phyloP scores from a whole-genome alignment of 306 rosid genomes.

The Castanea mollissima region DNA sequence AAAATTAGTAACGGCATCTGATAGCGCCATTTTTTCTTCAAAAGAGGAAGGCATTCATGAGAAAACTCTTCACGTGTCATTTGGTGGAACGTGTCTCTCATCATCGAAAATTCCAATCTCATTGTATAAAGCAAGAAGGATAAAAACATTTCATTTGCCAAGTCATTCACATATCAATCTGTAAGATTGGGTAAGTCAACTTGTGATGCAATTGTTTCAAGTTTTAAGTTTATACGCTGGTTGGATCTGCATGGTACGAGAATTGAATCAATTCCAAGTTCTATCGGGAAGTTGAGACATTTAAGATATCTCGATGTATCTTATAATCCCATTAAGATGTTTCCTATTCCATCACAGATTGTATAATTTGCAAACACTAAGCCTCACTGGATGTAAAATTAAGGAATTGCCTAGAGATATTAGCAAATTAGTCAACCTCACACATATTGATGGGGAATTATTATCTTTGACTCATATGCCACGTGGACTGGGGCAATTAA shows the following conservation, averaged over 20 bases:
- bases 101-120: accelerated
- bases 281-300: background rate
- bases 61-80: accelerated
- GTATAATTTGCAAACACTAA: background rate
- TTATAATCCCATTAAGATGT: accelerated
- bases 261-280: background rate
- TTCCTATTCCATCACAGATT: background rate
- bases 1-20: no score
- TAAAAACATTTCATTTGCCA: background rate
- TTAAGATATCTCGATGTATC: conserved; percentile 13
- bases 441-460: no score
- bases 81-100: no score
- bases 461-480: conserved; percentile 14
- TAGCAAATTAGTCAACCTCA: background rate
- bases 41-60: no score
- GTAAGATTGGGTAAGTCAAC: accelerated
- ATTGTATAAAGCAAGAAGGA: no score
- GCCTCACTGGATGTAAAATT: accelerated
- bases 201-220: background rate
- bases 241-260: accelerated
- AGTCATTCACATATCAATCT: accelerated
- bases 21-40: no score
- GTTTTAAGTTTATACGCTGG: background rate
- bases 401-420: no score
- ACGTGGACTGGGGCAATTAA: background rate